These are phyloP conservation scores for Xylaria sp. DNA, from an alignment of 495 filamentous ascomycete genomes.

Conservation along the genomic window DNA sequence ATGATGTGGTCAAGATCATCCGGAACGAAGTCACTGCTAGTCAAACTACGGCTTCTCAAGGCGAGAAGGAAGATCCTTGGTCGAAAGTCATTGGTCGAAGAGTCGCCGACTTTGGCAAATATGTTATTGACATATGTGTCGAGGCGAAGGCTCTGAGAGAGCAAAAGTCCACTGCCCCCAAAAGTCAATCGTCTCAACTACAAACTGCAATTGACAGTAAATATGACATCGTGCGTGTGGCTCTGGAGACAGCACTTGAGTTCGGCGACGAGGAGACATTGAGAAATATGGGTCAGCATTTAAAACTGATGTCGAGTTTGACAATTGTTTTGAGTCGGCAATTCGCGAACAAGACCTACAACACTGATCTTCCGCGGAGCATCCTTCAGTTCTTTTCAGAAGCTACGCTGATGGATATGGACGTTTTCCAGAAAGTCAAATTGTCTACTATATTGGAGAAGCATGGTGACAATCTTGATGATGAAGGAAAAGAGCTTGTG, in stretches of 20 bases:
- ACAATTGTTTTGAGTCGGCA: slow-evolving; percentile 70
- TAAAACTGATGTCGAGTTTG: slow-evolving; percentile 56
- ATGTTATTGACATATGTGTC: slow-evolving; percentile 60
- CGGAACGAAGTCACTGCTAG: slow-evolving; percentile 66
- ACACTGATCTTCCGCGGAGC: slow-evolving; percentile 65
- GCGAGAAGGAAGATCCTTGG: slow-evolving; percentile 48
- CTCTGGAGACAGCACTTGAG: slow-evolving; percentile 64
- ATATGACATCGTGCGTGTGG: slow-evolving; percentile 64
- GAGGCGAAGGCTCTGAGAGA: slow-evolving; percentile 62
- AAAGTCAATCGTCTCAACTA: slow-evolving; percentile 35
- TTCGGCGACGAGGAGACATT: slow-evolving; percentile 70
- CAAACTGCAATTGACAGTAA: slow-evolving; percentile 60
- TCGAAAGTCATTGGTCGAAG: slow-evolving; percentile 68
- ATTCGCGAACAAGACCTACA: slow-evolving; percentile 68
- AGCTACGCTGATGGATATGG: slow-evolving; percentile 52
- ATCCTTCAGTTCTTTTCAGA: slow-evolving; percentile 71
- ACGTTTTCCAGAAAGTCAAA: slow-evolving; percentile 63
- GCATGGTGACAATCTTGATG: slow-evolving; percentile 71
- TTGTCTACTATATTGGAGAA: slow-evolving; percentile 67
- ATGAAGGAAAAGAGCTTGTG: slow-evolving; percentile 30
- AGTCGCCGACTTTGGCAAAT: slow-evolving; percentile 58
- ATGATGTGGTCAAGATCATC: slow-evolving; percentile 69
- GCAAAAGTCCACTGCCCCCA: slow-evolving; percentile 37
- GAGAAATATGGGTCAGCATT: slow-evolving; percentile 56
- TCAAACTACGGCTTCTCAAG: background rate